Evolutionary conservation across 495 filamentous ascomycete genomes (phyloP).

Genomic region (Annulohypoxylon bovei): DNA sequence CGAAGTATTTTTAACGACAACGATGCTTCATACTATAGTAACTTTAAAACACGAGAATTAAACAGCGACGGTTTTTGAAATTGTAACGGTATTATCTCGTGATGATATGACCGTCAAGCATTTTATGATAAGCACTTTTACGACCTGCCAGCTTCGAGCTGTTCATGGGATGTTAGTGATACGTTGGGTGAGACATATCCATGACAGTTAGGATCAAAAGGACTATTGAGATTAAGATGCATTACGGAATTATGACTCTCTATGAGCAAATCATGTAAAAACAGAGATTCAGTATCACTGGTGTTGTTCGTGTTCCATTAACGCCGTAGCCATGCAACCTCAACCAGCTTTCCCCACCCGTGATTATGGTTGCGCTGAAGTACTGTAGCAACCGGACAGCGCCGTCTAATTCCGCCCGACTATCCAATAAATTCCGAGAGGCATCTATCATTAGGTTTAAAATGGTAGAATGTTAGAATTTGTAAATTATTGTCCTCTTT

Average conservation of each 20-base stretch:
- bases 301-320: conserved; percentile 41
- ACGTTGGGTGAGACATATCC: background rate
- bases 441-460: conserved; percentile 40
- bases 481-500: conserved; percentile 28
- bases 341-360: conserved; percentile 35
- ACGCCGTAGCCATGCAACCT: conserved; percentile 45
- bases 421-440: conserved; percentile 35
- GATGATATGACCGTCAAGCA: conserved; percentile 12
- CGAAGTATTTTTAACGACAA: background rate
- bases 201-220: conserved; percentile 5
- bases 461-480: conserved; percentile 8
- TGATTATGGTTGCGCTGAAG: conserved; percentile 38
- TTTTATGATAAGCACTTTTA: conserved; percentile 24
- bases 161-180: conserved; percentile 10
- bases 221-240: conserved; percentile 21
- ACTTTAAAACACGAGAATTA: conserved; percentile 20
- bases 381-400: conserved; percentile 33
- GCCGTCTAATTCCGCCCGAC: conserved; percentile 33
- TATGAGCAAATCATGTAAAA: conserved; percentile 43
- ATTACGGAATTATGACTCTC: conserved; percentile 45
- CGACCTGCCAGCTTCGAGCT: conserved; percentile 2
- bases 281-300: conserved; percentile 31
- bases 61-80: conserved; percentile 3
- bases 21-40: background rate
- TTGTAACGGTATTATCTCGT: conserved; percentile 11